phyloP scores from a whole-genome alignment of 257 asterid species.

The Solanum medicagineum region DNA sequence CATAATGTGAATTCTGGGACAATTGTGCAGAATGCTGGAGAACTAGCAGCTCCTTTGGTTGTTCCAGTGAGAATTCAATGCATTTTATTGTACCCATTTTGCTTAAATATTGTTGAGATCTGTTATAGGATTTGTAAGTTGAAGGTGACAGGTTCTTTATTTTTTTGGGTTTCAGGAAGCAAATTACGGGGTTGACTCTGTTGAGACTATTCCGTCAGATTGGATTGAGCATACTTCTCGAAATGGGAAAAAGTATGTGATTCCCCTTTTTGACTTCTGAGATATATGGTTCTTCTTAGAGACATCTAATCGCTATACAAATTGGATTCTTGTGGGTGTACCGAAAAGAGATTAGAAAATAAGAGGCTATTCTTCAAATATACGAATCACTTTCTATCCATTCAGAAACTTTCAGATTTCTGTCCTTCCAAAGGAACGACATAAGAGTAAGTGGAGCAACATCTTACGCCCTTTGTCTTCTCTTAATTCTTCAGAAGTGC shows the following conservation, averaged over 20 bases:
- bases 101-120: not conserved
- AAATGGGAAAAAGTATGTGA: conserved; percentile 56
- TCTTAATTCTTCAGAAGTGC: not conserved
- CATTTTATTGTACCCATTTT: not conserved
- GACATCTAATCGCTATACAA: not conserved
- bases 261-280: not conserved
- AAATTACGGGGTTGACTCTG: conserved; percentile 12
- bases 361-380: not conserved
- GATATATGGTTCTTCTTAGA: not conserved
- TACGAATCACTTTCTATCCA: not conserved
- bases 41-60: conserved; percentile 21
- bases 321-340: not conserved
- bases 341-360: not conserved
- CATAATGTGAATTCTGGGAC: conserved; percentile 41
- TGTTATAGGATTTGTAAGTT: not conserved
- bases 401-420: not conserved
- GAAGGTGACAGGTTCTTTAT: not conserved
- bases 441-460: not conserved
- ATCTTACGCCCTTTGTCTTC: not conserved
- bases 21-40: conserved; percentile 40
- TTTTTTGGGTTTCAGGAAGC: conserved; percentile 37
- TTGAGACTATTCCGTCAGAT: conserved; percentile 23
- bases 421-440: not conserved
- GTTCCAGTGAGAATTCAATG: conserved; percentile 21
- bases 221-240: conserved; percentile 70